A percentile compares a stretch with the other conserved stretches of the same genome.
phyloP scores from a whole-genome alignment of 225 moss, liverwort and hornwort species.

The Straminergon stramineum region DNA sequence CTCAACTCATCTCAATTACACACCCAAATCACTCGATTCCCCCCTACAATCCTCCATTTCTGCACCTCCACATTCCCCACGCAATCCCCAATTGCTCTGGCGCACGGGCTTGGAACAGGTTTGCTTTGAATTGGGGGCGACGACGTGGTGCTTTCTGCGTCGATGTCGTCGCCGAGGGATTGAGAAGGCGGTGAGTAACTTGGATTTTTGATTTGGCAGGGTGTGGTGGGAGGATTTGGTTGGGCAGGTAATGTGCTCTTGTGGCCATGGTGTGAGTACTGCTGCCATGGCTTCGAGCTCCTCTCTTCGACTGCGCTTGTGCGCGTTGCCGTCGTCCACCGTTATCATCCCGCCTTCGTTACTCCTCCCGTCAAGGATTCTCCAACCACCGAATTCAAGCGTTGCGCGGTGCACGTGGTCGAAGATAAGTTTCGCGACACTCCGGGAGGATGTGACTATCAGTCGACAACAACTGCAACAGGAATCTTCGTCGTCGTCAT shows the following conservation, averaged over 20 bases:
- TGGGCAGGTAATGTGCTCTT: conserved; percentile 7
- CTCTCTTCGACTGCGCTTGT: conserved; percentile 3
- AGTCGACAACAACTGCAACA: conserved; percentile 5
- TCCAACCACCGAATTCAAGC: conserved; percentile 15
- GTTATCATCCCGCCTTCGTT: conserved; percentile 6
- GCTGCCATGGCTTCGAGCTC: conserved; percentile 26
- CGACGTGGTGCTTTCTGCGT: not conserved
- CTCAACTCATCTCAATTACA: not conserved
- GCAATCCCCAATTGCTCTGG: not conserved
- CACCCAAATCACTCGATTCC: not conserved
- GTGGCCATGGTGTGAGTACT: conserved; percentile 30
- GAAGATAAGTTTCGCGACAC: conserved; percentile 7
- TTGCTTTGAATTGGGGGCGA: not conserved
- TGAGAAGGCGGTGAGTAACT: not conserved
- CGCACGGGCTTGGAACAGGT: not conserved
- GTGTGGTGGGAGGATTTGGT: not conserved
- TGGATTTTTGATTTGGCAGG: not conserved
- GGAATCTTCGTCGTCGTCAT: not conserved
- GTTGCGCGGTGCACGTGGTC: conserved; percentile 21
- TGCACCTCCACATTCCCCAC: not conserved
- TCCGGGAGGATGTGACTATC: conserved; percentile 11
- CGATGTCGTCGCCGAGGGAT: not conserved
- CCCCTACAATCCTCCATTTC: not conserved
- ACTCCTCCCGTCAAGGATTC: not conserved
- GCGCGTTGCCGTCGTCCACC: conserved; percentile 16